Percentiles rank a stretch among this genome's conserved stretches.
Evolutionary conservation across 2,329 filamentous ascomycete species (phyloP).

Genomic region (Rhynchosporium agropyri): DNA sequence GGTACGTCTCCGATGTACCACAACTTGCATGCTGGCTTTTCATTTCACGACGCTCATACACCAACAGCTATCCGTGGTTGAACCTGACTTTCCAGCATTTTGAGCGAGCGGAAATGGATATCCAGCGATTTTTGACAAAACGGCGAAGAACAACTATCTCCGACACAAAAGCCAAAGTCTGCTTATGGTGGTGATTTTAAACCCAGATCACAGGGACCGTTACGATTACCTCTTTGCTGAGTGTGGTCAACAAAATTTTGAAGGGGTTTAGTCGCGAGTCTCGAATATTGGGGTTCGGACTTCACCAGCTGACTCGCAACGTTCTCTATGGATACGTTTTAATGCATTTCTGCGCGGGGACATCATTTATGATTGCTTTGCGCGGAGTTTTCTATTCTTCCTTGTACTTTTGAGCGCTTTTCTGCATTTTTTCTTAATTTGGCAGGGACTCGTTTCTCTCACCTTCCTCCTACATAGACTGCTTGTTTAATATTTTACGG

Average conservation of each 20-base stretch:
- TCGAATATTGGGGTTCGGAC: slow-evolving; percentile 14
- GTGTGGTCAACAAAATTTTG: slow-evolving; percentile 30
- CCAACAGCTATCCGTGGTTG: slow-evolving; percentile 44
- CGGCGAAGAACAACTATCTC: slow-evolving; percentile 22
- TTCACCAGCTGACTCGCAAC: slow-evolving; percentile 15
- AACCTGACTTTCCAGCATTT: slow-evolving; percentile 20
- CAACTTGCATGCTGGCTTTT: slow-evolving; percentile 40
- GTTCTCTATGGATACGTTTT: slow-evolving; percentile 25
- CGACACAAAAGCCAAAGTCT: slow-evolving; percentile 21
- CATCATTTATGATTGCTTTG: slow-evolving; percentile 26
- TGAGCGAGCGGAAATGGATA: not conserved
- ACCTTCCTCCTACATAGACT: slow-evolving; percentile 33
- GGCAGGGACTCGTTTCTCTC: slow-evolving; percentile 19
- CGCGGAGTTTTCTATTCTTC: slow-evolving; percentile 24
- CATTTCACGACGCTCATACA: slow-evolving; percentile 43
- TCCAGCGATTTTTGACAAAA: slow-evolving; percentile 12
- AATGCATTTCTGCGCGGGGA: slow-evolving; percentile 38
- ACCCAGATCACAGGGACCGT: slow-evolving; percentile 11
- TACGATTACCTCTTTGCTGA: slow-evolving; percentile 40
- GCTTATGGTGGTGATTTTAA: slow-evolving; percentile 17
- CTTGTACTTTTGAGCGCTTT: slow-evolving; percentile 38
- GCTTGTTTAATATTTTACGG: slow-evolving; percentile 21
- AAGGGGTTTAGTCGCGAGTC: slow-evolving; percentile 9
- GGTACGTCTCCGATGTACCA: slow-evolving; percentile 48
- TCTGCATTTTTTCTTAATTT: slow-evolving; percentile 37